These are phyloP conservation scores for Aspergillus campestris DNA, from an alignment of 495 filamentous ascomycete species.

Conservation along the genomic window DNA sequence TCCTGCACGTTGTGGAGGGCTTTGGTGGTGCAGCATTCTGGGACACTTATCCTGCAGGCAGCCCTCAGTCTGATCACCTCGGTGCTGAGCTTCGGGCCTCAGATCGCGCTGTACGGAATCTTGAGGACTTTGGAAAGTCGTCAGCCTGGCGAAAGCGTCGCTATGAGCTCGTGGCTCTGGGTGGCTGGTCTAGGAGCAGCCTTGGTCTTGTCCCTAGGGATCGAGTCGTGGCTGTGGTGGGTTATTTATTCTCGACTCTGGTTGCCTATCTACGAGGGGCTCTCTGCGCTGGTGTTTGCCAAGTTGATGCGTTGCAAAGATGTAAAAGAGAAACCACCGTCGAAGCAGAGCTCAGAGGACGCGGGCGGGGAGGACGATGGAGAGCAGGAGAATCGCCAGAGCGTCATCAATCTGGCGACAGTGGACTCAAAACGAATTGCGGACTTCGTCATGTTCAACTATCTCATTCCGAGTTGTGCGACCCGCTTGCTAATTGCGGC, in stretches of 20 bases:
- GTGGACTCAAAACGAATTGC: constrained; percentile 69
- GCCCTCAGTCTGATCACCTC: constrained; percentile 43
- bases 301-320: constrained; percentile 78
- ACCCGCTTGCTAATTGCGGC: constrained; percentile 58
- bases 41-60: constrained; percentile 45
- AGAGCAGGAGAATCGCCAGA: constrained; percentile 56
- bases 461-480: constrained; percentile 48
- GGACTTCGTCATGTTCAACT: constrained; percentile 59
- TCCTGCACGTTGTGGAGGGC: constrained; percentile 53
- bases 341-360: constrained; percentile 26
- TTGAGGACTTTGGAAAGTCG: constrained; percentile 54
- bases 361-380: constrained; percentile 43
- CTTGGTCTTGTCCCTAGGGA: constrained; percentile 46
- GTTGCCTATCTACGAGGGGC: constrained; percentile 58
- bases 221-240: constrained; percentile 59
- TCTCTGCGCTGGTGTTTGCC: constrained; percentile 65
- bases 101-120: constrained; percentile 58
- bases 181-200: constrained; percentile 51
- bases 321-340: constrained; percentile 45
- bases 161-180: constrained; percentile 53
- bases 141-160: constrained; percentile 21
- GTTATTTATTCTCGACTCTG: constrained; percentile 53
- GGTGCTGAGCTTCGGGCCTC: constrained; percentile 57
- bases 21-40: constrained; percentile 47
- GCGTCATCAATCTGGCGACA: constrained; percentile 70